These are phyloP conservation scores for Styphnolobium japonicum DNA, from an alignment of 306 rosid species.

Conservation along the genomic window DNA sequence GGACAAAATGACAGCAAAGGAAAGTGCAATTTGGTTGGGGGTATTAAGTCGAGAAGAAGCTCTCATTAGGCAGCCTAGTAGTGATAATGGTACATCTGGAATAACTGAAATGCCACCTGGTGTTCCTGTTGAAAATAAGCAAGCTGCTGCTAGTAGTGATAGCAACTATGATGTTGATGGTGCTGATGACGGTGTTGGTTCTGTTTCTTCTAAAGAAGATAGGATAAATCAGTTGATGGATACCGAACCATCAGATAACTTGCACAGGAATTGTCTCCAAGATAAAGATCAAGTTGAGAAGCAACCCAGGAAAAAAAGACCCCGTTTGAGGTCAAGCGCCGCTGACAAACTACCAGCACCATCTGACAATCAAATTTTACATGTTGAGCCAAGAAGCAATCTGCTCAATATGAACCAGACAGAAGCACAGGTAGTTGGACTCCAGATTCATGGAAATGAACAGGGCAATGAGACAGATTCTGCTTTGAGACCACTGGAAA, in stretches of 20 bases:
- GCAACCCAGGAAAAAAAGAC: slow-evolving; percentile 40
- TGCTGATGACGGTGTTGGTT: slow-evolving; percentile 65
- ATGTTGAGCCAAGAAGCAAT: slow-evolving; percentile 40
- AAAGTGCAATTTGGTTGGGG: slow-evolving; percentile 92
- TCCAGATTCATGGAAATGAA: slow-evolving; percentile 43
- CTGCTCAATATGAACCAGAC: slow-evolving; percentile 46
- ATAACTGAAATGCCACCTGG: slow-evolving; percentile 54
- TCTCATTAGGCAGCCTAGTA: slow-evolving; percentile 71
- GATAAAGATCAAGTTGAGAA: slow-evolving; percentile 49
- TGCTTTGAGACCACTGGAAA: slow-evolving; percentile 45
- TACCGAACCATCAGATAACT: slow-evolving; percentile 49
- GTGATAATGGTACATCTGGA: slow-evolving; percentile 82
- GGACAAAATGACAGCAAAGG: slow-evolving; percentile 98
- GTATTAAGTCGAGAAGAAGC: slow-evolving; percentile 89
- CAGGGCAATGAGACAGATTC: slow-evolving; percentile 34
- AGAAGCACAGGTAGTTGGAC: slow-evolving; percentile 42
- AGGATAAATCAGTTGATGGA: slow-evolving; percentile 50
- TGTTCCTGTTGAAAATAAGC: slow-evolving; percentile 47
- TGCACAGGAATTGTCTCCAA: slow-evolving; percentile 22
- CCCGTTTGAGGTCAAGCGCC: slow-evolving; percentile 34
- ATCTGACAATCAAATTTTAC: slow-evolving; percentile 38
- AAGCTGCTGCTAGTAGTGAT: slow-evolving; percentile 55
- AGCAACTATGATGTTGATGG: slow-evolving; percentile 88
- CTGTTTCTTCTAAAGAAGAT: slow-evolving; percentile 84
- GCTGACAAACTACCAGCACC: slow-evolving; percentile 36